These are phyloP conservation scores for Spiromastix sp. DNA, from an alignment of 2,329 filamentous ascomycete genomes.

Conservation along the genomic window DNA sequence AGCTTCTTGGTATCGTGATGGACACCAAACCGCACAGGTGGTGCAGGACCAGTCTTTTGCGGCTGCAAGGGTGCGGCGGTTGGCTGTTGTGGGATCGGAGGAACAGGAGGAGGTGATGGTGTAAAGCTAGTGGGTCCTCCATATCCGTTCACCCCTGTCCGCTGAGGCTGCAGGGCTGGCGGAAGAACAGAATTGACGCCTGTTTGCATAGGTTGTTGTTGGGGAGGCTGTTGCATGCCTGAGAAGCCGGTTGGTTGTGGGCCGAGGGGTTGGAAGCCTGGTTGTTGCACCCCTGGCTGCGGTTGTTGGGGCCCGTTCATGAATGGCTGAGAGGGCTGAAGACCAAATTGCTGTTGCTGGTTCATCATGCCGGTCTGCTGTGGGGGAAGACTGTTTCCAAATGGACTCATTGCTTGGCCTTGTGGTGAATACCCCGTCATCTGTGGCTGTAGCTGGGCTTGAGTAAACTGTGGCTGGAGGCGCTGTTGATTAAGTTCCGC, in stretches of 20 bases:
- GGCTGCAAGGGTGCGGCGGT: slow-evolving; percentile 55
- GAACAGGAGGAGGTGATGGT: slow-evolving; percentile 42
- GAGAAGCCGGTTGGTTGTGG: slow-evolving; percentile 33
- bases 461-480: slow-evolving; percentile 47
- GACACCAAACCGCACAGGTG: slow-evolving; percentile 81
- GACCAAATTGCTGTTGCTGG: slow-evolving; percentile 35
- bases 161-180: slow-evolving; percentile 37
- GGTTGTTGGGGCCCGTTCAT: slow-evolving; percentile 39
- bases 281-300: slow-evolving; percentile 31
- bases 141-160: slow-evolving; percentile 41
- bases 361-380: slow-evolving; percentile 30
- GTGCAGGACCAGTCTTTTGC: slow-evolving; percentile 76
- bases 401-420: slow-evolving; percentile 21
- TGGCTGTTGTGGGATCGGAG: slow-evolving; percentile 49
- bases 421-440: slow-evolving; percentile 47
- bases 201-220: slow-evolving; percentile 40
- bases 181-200: slow-evolving; percentile 31
- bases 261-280: slow-evolving; percentile 45
- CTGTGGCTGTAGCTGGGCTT: slow-evolving; percentile 47
- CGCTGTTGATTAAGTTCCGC: slow-evolving; percentile 58
- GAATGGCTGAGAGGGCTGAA: slow-evolving; percentile 24
- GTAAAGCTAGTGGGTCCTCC: slow-evolving; percentile 36
- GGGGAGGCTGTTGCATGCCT: slow-evolving; percentile 37
- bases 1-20: slow-evolving; percentile 63
- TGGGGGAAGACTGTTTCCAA: slow-evolving; percentile 14